phyloP scores from a whole-genome alignment of 352 stramenopile genomes.

The Globisporangium polare region DNA sequence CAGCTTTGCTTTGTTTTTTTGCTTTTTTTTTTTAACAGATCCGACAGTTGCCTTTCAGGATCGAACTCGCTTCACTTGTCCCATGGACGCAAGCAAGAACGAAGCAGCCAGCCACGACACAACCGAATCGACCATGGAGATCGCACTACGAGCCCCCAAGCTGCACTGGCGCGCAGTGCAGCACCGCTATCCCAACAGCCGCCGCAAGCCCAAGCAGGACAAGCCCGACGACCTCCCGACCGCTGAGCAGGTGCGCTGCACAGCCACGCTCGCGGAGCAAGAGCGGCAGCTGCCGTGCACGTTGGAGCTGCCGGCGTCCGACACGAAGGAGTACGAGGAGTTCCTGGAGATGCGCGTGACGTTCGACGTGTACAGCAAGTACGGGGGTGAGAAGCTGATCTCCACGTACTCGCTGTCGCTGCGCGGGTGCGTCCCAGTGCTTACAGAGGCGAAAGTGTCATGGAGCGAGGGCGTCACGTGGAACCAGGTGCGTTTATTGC shows the following conservation, averaged over 20 bases:
- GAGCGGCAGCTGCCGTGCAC: slow-evolving; percentile 32
- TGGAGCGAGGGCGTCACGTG: slow-evolving; percentile 34
- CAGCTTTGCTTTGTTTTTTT: too few relatives aligned
- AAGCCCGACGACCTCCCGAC: neutral
- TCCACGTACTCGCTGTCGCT: slow-evolving; percentile 33
- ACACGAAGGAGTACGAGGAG: slow-evolving; percentile 27
- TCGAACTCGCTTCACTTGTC: neutral
- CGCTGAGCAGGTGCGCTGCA: slow-evolving; percentile 10
- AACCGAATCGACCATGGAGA: slow-evolving; percentile 25
- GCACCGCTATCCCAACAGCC: slow-evolving; percentile 7
- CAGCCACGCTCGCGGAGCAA: slow-evolving; percentile 15
- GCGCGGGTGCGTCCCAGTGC: slow-evolving; percentile 44
- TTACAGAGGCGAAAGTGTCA: slow-evolving; percentile 33
- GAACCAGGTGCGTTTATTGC: slow-evolving; percentile 23
- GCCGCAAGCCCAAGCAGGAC: slow-evolving; percentile 5
- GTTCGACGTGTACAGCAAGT: slow-evolving; percentile 29
- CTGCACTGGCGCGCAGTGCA: slow-evolving; percentile 24
- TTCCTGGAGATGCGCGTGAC: slow-evolving; percentile 33
- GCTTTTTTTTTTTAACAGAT: too few relatives aligned
- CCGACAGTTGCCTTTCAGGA: neutral
- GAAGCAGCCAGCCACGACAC: too few relatives aligned
- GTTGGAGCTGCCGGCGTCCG: slow-evolving; percentile 23
- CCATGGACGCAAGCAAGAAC: too few relatives aligned
- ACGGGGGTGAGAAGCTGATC: slow-evolving; percentile 23
- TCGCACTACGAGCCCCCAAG: slow-evolving; percentile 23